Conservation (phyloP, 2,329 filamentous ascomycete species). For the Fusarium virguliforme region DNA sequence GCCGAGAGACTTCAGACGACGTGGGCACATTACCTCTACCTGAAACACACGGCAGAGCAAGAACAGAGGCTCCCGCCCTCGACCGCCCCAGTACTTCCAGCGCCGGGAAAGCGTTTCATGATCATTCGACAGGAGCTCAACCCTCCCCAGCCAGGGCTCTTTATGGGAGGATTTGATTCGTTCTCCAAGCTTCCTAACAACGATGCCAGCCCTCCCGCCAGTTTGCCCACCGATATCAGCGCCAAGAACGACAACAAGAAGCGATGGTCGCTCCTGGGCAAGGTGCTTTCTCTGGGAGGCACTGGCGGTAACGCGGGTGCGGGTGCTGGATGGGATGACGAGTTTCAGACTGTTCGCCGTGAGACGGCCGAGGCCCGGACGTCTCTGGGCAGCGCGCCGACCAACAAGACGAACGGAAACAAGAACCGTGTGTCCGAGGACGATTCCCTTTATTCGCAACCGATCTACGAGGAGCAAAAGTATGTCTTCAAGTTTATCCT, state of each 20-base stretch:
- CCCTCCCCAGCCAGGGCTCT: conserved; percentile 64
- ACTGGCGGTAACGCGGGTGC: conserved; percentile 35
- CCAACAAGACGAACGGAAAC: conserved; percentile 54
- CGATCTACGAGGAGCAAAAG: conserved; percentile 69
- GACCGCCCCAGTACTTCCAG: conserved; percentile 86
- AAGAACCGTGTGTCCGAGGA: conserved; percentile 63
- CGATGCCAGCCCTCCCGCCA: conserved; percentile 45
- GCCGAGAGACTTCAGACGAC: conserved; percentile 78
- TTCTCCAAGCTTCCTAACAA: conserved; percentile 54
- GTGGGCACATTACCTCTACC: conserved; percentile 86
- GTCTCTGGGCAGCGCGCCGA: conserved; percentile 34
- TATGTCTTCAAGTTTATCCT: conserved; percentile 84
- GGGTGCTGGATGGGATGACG: conserved; percentile 58
- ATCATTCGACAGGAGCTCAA: conserved; percentile 86
- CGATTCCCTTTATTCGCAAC: conserved; percentile 70
- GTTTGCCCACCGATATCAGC: conserved; percentile 47
- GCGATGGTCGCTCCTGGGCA: conserved; percentile 76
- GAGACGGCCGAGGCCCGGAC: conserved; percentile 66
- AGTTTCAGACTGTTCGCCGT: conserved; percentile 66
- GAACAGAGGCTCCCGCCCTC: conserved; percentile 73
- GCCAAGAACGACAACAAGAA: conserved; percentile 66
- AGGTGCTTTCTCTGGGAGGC: conserved; percentile 66
- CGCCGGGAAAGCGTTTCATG: conserved; percentile 87
- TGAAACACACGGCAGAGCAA: conserved; percentile 77
- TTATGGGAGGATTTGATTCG: conserved; percentile 66